Evolutionary conservation across 768 basidiomycete genomes (phyloP), one percentile per base, ranked within the genome.

Genomic region (Nidularia sp.): DNA sequence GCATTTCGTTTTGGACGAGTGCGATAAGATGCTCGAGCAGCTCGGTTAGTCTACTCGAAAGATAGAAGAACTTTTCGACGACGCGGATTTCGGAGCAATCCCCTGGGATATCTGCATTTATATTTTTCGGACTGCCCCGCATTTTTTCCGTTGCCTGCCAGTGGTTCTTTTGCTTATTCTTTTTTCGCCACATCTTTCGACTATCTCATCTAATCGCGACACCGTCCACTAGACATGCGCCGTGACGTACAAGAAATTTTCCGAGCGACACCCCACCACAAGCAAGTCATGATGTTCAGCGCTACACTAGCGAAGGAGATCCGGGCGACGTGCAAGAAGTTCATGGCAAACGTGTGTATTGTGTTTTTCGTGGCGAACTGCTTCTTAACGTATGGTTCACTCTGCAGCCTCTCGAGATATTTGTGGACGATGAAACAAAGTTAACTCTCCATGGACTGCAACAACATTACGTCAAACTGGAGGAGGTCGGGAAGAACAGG

Each of bases 231-330:
- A 99, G 97, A 98, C 87, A 99, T 99, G 97, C 96, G 97, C 77
- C 93, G 97, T 66, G 97, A 99, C 69, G 96, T 99, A 58, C 97
- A 99, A 85, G 97, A 99, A 77, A 98, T 99, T 64, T 99, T 98
- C 84, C 88, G 96, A 63, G 83, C 93, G 13, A 98, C 97, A 15
- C 97, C 97, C 48, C 96, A 97, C 72, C 94, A 97, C 82, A 99
- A 99, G 78, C 96, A 99, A 80, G 97, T 99, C 60, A 99, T 99
- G 97, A 99, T 99, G 97, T 99, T 99, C 80, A 96, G 93, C 62
- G 97, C 97, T 39, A 99, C 97, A 1, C 74, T 99, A 55, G 85
- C 93, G 52, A 98, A 99, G 78, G 97, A 98, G 58, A 96, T 99
- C 53, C 82, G 97, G 52, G 80, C 86, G 5, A 98, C 97, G 0